A percentile compares a stretch with the other conserved stretches of the same genome.
These are phyloP conservation scores for Albophoma yamanashiensis DNA, from an alignment of 2,329 filamentous ascomycete species.

Conservation along the genomic window DNA sequence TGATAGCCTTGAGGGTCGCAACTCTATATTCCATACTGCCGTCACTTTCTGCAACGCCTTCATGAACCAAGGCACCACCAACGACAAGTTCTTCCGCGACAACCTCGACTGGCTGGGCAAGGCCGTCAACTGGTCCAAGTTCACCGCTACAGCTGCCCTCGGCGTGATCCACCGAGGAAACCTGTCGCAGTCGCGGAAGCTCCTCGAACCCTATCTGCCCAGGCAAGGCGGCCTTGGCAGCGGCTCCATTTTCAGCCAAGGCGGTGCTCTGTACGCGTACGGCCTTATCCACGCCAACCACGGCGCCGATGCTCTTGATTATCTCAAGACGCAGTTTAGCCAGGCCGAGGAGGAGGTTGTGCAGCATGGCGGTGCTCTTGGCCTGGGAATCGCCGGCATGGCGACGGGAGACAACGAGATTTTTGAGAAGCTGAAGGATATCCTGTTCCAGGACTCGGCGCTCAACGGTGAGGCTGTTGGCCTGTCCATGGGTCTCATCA, in stretches of 20 bases:
- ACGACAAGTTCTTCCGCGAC: conserved; percentile 97
- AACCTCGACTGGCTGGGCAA: conserved; percentile 98
- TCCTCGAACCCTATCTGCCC: conserved; percentile 90
- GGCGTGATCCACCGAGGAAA: conserved; percentile 97
- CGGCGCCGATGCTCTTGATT: conserved; percentile 78
- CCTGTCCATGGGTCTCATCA: conserved; percentile 92
- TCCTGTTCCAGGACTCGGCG: conserved; percentile 87
- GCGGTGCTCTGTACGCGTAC: conserved; percentile 89
- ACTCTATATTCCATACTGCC: conserved; percentile 96
- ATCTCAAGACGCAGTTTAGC: conserved; percentile 65
- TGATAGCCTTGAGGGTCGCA: conserved; percentile 88
- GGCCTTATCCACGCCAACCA: conserved; percentile 97
- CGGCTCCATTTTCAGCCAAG: conserved; percentile 90
- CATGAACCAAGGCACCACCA: conserved; percentile 97
- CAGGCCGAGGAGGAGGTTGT: conserved; percentile 82
- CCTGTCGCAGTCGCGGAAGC: conserved; percentile 81
- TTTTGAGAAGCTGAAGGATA: conserved; percentile 80
- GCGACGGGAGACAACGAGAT: conserved; percentile 84
- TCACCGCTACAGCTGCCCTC: conserved; percentile 90
- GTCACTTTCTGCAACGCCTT: conserved; percentile 98
- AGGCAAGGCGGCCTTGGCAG: conserved; percentile 61
- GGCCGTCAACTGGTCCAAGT: conserved; percentile 99
- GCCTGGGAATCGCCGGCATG: conserved; percentile 95
- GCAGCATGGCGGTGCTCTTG: conserved; percentile 90
- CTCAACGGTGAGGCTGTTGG: conserved; percentile 96